Evolutionary conservation across 305 asterid genomes (phyloP).

Genomic region (Solanum hybrid): DNA sequence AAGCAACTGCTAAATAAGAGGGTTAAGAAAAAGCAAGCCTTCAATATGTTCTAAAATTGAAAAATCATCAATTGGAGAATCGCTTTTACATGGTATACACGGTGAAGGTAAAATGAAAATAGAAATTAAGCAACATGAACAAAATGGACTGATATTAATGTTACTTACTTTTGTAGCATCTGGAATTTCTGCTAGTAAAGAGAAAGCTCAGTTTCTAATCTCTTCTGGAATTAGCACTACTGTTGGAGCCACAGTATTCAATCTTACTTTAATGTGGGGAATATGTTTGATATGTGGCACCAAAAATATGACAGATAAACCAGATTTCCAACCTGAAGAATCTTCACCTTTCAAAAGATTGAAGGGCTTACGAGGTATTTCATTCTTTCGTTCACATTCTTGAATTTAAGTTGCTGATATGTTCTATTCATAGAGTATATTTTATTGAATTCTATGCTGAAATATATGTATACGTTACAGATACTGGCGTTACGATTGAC

Average conservation of each 20-base stretch:
- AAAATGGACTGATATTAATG: not conserved
- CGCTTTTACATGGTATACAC: not conserved
- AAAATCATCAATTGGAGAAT: not conserved
- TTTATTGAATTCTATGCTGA: not conserved
- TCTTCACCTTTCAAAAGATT: slow-evolving; percentile 11
- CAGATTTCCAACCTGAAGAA: not conserved
- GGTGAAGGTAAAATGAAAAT: not conserved
- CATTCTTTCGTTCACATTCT: not conserved
- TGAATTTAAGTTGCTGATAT: not conserved
- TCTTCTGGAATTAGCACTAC: slow-evolving; percentile 33
- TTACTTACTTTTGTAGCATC: slow-evolving; percentile 23
- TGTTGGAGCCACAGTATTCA: slow-evolving; percentile 42
- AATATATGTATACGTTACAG: slow-evolving; percentile 10
- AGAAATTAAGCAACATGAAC: not conserved
- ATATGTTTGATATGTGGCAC: slow-evolving; percentile 30
- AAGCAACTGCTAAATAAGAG: not conserved
- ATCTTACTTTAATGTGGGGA: slow-evolving; percentile 46
- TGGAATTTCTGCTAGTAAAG: slow-evolving; percentile 30
- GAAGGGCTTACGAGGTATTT: not conserved
- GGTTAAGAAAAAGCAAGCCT: not conserved
- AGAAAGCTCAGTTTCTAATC: slow-evolving; percentile 27
- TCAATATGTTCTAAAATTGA: not conserved
- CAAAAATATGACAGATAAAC: slow-evolving; percentile 9
- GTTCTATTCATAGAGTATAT: not conserved
- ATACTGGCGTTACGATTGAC: slow-evolving; percentile 50